Evolutionary conservation across 768 basidiomycete species (phyloP), one percentile per base, ranked within the genome.

Genomic region (Trichaptum fuscoviolaceum): DNA sequence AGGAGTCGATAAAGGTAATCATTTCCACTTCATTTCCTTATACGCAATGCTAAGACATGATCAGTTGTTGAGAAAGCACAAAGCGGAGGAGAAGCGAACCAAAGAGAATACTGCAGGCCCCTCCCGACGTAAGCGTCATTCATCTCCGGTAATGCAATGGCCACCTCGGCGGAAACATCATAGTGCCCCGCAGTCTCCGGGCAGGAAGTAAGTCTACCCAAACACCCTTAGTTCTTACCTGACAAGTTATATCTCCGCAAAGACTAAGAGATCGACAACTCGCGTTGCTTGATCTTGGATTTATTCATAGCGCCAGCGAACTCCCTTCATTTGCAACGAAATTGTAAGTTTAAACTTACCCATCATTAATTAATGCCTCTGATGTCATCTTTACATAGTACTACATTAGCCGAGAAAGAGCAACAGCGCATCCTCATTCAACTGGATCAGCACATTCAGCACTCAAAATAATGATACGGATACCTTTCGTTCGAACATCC

Each of bases 141-240:
- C 71, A 62, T 69, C 77, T 12, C 79, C 80, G 0, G 78, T 83
- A 68, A 72, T 78, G 7, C 77, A 81, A 65, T 91, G 90, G 89
- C 91, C 90, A 0, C 90, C 90, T 0, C 78, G 77, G 64, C 80
- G 90, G 15, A 82, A 75, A 64, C 87, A 88, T 67, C 88, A 90
- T 74, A 78, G 70, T 71, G 74, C 75, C 10, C 80, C 77, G 17
- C 80, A 73, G 0, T 84, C 79, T 10, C 82, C 84, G 7, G 78
- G 79, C 67, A 78, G 83, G 68, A 84, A 85, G 89, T 87, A 68
- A 67, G 82, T 75, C 24, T n/a, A 15, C 18, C 62, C 35, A 0
- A 7, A 2, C 30, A 30, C 30, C 2, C 2, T 30, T 42, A 35
- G 35, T 52, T 35, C 35, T 10, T 59, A 57, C 64, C n/a, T 60